A percentile compares a stretch with the other conserved stretches of the same genome.
These are phyloP conservation scores for Rhypophila decipiens DNA, from an alignment of 495 filamentous ascomycete species.

Conservation along the genomic window DNA sequence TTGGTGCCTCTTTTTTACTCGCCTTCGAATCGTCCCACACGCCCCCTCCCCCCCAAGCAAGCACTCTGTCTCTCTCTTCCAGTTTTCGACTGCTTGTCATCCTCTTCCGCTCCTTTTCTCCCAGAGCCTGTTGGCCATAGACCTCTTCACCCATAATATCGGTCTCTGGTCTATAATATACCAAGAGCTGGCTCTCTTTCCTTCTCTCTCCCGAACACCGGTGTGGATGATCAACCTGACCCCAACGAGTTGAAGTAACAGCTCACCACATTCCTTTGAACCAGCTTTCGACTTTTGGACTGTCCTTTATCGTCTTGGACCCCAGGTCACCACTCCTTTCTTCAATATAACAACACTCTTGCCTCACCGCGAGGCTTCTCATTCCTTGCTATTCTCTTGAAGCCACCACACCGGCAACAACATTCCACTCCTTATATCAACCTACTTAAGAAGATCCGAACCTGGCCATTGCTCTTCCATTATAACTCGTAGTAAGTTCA, in stretches of 20 bases:
- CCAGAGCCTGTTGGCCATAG: conserved; percentile 15
- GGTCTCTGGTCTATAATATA: conserved; percentile 45
- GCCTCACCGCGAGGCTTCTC: conserved; percentile 18
- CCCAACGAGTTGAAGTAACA: conserved; percentile 35
- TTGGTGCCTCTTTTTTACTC: conserved; percentile 27
- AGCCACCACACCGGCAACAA: conserved; percentile 13
- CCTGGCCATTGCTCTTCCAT: conserved; percentile 21
- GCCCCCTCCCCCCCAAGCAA: conserved; percentile 15
- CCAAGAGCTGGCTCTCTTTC: conserved; percentile 47
- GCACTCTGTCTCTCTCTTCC: too few relatives aligned
- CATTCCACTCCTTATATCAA: conserved; percentile 20
- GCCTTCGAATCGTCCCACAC: conserved; percentile 29
- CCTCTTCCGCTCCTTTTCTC: conserved; percentile 38
- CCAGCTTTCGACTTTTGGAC: conserved; percentile 12
- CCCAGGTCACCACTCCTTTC: not conserved
- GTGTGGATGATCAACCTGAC: conserved; percentile 34
- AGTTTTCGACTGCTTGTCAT: conserved; percentile 31
- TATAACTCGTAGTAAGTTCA: conserved; percentile 36
- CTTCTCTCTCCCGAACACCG: conserved; percentile 29
- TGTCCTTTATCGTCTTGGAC: conserved; percentile 17
- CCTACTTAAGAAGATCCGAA: conserved; percentile 7
- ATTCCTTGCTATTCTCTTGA: conserved; percentile 18
- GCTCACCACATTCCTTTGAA: conserved; percentile 42
- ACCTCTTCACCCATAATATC: conserved; percentile 27
- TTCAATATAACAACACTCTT: not conserved